phyloP scores from a whole-genome alignment of 345 rosid species.

The Melaleuca alternifolia region DNA sequence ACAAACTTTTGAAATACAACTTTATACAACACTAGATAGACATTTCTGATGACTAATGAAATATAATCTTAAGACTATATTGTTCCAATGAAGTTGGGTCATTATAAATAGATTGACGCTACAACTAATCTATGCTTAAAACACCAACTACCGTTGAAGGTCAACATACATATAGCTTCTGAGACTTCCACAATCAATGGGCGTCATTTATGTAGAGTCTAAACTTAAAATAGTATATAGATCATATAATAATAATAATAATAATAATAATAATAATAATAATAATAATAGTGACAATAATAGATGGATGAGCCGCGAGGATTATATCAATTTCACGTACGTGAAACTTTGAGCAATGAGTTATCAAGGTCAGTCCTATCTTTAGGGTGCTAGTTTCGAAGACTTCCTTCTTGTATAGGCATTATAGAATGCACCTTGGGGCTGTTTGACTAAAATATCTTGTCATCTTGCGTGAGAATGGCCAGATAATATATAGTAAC shows the following conservation, averaged over 20 bases:
- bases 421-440: background rate
- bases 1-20: too few relatives aligned
- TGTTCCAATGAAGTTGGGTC: background rate
- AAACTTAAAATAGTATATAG: too few relatives aligned
- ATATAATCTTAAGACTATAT: background rate
- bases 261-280: too few relatives aligned
- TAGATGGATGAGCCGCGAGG: background rate
- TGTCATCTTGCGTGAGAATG: background rate
- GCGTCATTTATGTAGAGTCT: background rate
- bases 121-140: background rate
- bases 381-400: background rate
- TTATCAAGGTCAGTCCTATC: background rate
- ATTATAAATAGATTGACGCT: background rate
- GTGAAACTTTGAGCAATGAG: background rate
- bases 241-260: background rate
- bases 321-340: background rate
- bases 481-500: background rate
- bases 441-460: background rate
- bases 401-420: background rate
- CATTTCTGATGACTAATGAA: too few relatives aligned
- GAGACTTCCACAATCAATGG: background rate
- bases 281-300: background rate
- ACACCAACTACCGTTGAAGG: background rate
- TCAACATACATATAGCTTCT: background rate
- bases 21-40: too few relatives aligned